Evolutionary conservation across 176 grass and related monocot species (phyloP).

Genomic region (Oryza brachyantha): DNA sequence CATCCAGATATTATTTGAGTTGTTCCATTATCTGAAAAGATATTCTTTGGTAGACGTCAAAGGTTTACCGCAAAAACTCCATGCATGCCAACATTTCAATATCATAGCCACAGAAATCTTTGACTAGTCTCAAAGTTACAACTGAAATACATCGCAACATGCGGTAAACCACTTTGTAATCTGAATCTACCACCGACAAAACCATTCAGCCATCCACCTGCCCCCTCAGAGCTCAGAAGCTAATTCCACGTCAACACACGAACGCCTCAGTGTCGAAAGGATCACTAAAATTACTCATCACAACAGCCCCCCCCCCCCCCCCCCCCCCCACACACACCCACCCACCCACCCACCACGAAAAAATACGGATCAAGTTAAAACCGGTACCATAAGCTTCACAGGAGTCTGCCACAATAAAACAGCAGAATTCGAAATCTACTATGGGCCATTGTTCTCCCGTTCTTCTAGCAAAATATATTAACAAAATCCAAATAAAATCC

Average conservation of each 20-base stretch:
- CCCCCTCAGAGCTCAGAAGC: background rate
- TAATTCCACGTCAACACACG: background rate
- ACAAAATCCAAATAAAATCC: background rate
- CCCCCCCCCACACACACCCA: too few relatives aligned
- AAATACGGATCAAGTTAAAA: background rate
- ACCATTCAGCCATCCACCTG: background rate
- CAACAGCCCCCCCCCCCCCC: too few relatives aligned
- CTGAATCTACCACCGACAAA: background rate
- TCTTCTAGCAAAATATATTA: background rate
- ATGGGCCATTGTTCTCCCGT: background rate
- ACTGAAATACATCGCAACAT: background rate
- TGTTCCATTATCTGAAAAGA: too few relatives aligned
- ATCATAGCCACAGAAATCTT: background rate
- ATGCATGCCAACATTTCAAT: background rate
- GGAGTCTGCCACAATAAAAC: background rate
- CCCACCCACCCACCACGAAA: too few relatives aligned
- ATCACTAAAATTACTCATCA: too few relatives aligned
- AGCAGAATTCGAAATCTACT: background rate
- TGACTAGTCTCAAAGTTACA: too few relatives aligned
- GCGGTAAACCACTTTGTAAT: background rate
- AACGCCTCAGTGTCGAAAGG: background rate
- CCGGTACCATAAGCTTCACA: background rate
- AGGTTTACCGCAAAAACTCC: background rate
- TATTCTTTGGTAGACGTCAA: too few relatives aligned
- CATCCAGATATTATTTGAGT: too few relatives aligned